Evolutionary conservation across 2,329 filamentous ascomycete species (phyloP).

Genomic region (Graphilbum fragrans): DNA sequence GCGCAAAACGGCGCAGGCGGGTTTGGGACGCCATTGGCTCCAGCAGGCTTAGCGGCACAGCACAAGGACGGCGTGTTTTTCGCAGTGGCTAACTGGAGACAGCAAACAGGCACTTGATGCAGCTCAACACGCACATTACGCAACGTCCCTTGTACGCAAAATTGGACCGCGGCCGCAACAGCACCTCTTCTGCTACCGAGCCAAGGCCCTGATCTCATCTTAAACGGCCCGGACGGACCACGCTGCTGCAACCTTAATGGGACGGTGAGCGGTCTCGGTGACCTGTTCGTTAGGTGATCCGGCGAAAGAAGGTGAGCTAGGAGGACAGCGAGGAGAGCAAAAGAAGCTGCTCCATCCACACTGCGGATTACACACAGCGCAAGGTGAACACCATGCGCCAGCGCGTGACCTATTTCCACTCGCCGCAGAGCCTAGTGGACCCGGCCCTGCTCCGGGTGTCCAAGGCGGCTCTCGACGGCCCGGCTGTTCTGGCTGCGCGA

Average conservation of each 20-base stretch:
- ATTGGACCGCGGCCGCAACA: too few species aligned
- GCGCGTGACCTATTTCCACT: conserved; percentile 67
- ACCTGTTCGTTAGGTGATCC: not conserved
- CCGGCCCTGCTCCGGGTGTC: conserved; percentile 49
- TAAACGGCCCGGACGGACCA: not conserved
- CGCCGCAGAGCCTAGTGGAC: conserved; percentile 50
- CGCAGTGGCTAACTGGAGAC: not conserved
- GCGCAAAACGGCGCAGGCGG: not conserved
- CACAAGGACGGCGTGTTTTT: not conserved
- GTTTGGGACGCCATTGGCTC: not conserved
- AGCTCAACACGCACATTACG: not conserved
- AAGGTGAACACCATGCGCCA: conserved; percentile 48
- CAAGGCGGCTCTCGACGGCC: conserved; percentile 40
- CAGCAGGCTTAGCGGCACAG: not conserved
- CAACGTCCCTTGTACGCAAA: not conserved
- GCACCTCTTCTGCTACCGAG: not conserved
- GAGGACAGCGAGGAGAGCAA: not conserved
- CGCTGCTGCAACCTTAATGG: not conserved
- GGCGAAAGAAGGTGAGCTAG: not conserved
- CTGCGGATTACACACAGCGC: too few species aligned
- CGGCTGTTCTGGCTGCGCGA: conserved; percentile 50
- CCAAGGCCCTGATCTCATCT: not conserved
- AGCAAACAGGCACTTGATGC: too few species aligned
- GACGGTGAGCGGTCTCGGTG: not conserved
- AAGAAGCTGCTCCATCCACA: too few species aligned